phyloP scores from a whole-genome alignment of 805 yeast genomes.

The baker's yeast (Saccharomyces cerevisiae) region DNA sequence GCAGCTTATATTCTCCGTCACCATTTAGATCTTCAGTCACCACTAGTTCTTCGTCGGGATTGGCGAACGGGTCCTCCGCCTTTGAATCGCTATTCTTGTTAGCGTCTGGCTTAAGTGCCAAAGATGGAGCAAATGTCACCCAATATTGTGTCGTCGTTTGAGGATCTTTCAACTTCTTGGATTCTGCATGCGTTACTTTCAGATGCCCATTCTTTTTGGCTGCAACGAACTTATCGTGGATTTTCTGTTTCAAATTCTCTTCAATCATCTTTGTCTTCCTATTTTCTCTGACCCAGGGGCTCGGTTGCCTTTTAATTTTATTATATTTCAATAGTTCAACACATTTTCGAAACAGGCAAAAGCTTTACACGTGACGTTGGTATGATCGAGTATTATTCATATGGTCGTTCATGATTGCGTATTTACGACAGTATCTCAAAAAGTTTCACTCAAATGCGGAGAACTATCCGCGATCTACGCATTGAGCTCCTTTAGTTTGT shows the following conservation, averaged over 20 bases:
- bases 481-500: not conserved
- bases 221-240: slow-evolving; percentile 34
- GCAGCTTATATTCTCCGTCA: slow-evolving; percentile 45
- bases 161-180: slow-evolving; percentile 27
- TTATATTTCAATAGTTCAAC: not conserved
- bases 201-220: slow-evolving; percentile 40
- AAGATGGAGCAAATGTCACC: slow-evolving; percentile 15
- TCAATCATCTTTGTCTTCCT: not conserved
- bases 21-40: slow-evolving; percentile 44
- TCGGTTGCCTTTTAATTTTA: not conserved
- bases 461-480: not conserved
- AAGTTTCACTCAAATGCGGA: not conserved
- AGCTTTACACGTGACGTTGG: not conserved
- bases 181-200: slow-evolving; percentile 40
- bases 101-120: slow-evolving; percentile 24
- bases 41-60: slow-evolving; percentile 70
- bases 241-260: slow-evolving; percentile 27
- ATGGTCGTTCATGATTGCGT: not conserved
- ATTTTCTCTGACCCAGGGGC: not conserved
- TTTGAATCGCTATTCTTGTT: slow-evolving; percentile 21
- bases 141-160: slow-evolving; percentile 26
- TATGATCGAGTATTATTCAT: not conserved
- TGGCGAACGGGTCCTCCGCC: slow-evolving; percentile 61
- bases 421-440: not conserved
- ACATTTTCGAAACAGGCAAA: not conserved